Conservation (phyloP, 2,329 filamentous ascomycete genomes). For the Cryoendolithus antarcticus region DNA sequence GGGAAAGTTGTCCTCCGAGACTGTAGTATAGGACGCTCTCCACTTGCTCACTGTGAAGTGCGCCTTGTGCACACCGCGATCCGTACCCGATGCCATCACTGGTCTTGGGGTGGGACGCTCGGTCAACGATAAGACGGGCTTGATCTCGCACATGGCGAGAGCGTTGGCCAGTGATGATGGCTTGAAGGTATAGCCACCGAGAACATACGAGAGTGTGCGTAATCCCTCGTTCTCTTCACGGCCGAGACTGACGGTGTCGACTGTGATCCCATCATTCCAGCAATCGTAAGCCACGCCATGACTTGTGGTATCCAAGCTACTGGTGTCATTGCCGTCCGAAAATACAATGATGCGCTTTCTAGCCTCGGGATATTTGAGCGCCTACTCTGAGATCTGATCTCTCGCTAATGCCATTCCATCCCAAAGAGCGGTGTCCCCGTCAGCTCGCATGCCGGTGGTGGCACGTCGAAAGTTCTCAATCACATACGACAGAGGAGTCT, state of each 20-base stretch:
- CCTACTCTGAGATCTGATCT: constrained; percentile 21
- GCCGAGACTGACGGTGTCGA: constrained; percentile 26
- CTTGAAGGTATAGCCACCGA: constrained; percentile 26
- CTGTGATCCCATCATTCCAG: constrained; percentile 15
- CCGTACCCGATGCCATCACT: no score
- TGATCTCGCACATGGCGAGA: constrained; percentile 26
- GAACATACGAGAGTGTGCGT: constrained; percentile 19
- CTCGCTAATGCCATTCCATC: constrained; percentile 23
- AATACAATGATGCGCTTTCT: constrained; percentile 27
- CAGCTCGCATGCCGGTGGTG: constrained; percentile 18
- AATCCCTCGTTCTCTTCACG: constrained; percentile 18
- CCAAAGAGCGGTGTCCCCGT: constrained; percentile 26
- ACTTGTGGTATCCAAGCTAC: constrained; percentile 11
- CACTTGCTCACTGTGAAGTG: constrained; percentile 1
- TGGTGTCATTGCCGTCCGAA: constrained; percentile 26
- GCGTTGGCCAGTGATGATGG: constrained; percentile 24
- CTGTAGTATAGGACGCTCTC: constrained; percentile 11
- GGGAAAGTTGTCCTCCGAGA: constrained; percentile 21
- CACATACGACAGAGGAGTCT: constrained; percentile 21
- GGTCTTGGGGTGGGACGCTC: no score
- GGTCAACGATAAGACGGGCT: constrained; percentile 23
- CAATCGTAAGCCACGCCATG: constrained; percentile 15
- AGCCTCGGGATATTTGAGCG: constrained; percentile 20
- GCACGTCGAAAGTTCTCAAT: constrained; percentile 26
- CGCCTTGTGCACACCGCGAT: constrained; percentile 5